These are phyloP conservation scores for Gillenia trifoliata DNA, from an alignment of 306 rosid genomes.

Conservation along the genomic window DNA sequence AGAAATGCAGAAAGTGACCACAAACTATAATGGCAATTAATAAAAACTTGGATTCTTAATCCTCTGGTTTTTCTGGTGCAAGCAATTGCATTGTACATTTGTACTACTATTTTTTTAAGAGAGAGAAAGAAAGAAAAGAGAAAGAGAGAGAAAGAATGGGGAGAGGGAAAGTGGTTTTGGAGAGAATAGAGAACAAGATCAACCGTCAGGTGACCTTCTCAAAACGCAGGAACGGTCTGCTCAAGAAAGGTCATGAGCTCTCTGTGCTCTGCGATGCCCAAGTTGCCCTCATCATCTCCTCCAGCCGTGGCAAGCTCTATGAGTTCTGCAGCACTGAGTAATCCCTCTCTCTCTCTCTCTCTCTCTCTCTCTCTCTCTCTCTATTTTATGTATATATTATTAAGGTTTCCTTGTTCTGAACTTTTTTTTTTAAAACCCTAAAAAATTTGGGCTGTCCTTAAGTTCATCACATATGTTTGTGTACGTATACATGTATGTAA, in stretches of 20 bases:
- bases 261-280: conserved; percentile 80
- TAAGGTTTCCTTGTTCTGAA: background rate
- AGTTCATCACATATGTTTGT: background rate
- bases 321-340: conserved; percentile 71
- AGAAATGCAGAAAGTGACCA: no score
- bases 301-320: conserved; percentile 74
- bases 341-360: no score
- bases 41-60: no score
- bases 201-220: conserved; percentile 83
- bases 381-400: background rate
- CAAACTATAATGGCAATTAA: no score
- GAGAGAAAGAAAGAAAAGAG: background rate
- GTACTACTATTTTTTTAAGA: background rate
- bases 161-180: conserved; percentile 76
- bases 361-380: no score
- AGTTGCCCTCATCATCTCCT: conserved; percentile 69
- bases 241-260: conserved; percentile 83
- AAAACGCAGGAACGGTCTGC: conserved; percentile 66
- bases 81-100: background rate
- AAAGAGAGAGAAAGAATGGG: conserved; percentile 32
- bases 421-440: background rate
- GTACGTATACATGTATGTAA: no score
- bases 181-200: conserved; percentile 84
- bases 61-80: background rate
- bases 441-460: background rate